These are phyloP conservation scores for Botrytis pseudocinerea DNA, from an alignment of 2,329 filamentous ascomycete genomes.

Conservation along the genomic window DNA sequence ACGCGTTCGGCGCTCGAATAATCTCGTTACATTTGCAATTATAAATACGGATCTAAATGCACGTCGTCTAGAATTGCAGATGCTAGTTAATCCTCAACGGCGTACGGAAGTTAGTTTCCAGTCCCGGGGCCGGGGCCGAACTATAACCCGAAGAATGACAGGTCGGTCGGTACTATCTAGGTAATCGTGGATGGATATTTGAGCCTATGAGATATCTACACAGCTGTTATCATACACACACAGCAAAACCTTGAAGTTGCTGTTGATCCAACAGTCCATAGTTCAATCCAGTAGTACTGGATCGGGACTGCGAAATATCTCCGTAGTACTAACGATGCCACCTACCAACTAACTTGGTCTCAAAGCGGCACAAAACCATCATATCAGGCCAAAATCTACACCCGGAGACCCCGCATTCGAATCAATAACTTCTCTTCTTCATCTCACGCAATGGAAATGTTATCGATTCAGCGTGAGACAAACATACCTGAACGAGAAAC, in stretches of 20 bases:
- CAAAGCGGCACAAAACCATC: not conserved
- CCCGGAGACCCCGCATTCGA: not conserved
- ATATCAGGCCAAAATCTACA: not conserved
- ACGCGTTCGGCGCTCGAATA: not conserved
- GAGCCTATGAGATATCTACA: not conserved
- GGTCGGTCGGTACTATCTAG: not conserved
- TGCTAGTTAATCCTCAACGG: not conserved
- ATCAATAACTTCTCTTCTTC: not conserved
- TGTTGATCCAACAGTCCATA: not conserved
- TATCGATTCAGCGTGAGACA: not conserved
- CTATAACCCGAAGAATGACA: not conserved
- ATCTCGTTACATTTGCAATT: not conserved
- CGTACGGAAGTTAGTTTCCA: not conserved
- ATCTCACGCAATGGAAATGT: not conserved
- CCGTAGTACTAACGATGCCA: not conserved
- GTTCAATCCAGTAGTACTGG: not conserved
- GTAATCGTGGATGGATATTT: not conserved
- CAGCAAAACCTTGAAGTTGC: not conserved
- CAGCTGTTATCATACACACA: not conserved
- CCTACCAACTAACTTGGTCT: not conserved
- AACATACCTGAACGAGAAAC: not conserved
- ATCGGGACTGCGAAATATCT: not conserved
- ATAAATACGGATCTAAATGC: not conserved
- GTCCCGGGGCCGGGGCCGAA: not conserved
- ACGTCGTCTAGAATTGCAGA: not conserved